A percentile compares a stretch with the other conserved stretches of the same genome.
phyloP scores from a whole-genome alignment of 352 stramenopile genomes.

The Phytophthora chlamydospora region DNA sequence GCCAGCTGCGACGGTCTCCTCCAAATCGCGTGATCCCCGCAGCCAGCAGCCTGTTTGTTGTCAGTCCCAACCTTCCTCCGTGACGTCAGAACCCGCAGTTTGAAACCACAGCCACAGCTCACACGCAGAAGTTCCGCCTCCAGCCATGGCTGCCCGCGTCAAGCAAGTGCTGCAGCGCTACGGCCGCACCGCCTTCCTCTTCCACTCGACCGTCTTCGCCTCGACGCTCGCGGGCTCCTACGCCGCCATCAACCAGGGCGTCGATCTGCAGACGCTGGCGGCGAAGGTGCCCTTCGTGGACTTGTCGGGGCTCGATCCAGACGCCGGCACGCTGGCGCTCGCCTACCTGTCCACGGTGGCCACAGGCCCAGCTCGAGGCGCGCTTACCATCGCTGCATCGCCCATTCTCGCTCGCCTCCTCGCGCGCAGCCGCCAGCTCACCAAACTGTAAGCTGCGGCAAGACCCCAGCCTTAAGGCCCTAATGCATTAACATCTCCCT shows the following conservation, averaged over 20 bases:
- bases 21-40: no score
- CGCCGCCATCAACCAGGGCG: constrained; percentile 55
- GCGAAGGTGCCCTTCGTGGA: constrained; percentile 62
- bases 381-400: constrained; percentile 61
- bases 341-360: constrained; percentile 93
- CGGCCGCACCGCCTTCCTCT: constrained; percentile 93
- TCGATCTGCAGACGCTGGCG: constrained; percentile 53
- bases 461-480: background rate
- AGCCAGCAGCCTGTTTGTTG: no score
- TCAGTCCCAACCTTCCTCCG: no score
- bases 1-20: no score
- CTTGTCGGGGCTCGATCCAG: constrained; percentile 55
- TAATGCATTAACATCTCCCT: constrained; percentile 10
- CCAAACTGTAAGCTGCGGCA: no score
- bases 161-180: constrained; percentile 90
- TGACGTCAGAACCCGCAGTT: no score
- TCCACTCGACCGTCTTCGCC: constrained; percentile 91
- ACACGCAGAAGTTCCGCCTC: no score
- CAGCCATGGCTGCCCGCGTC: constrained; percentile 52
- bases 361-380: constrained; percentile 59
- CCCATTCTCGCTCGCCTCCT: constrained; percentile 63
- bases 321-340: constrained; percentile 60
- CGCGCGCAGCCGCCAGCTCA: constrained; percentile 23
- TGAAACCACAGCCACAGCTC: no score
- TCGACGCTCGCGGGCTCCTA: constrained; percentile 91